Base-by-base conservation (phyloP, 2,329 filamentous ascomycete genomes). In the Nannizzia gypsea region DNA sequence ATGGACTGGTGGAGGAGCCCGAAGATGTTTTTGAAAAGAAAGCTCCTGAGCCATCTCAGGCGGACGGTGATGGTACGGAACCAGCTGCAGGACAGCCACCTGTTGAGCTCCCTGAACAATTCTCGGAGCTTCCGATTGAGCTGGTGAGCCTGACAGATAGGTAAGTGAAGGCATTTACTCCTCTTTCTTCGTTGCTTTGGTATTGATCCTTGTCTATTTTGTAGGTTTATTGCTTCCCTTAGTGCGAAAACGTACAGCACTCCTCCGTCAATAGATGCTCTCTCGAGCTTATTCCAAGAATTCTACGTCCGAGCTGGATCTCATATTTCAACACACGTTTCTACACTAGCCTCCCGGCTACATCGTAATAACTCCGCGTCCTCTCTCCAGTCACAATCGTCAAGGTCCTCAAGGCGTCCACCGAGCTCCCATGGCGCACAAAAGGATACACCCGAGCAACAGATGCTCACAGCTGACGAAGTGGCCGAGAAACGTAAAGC, bases 61-160 rank as follows among this genome's bases (percentile, higher is more conserved):
- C n/a, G 11, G 38, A 46, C 13, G 38, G 20, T 3, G 56, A 58
- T n/a, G 11, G 20, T 3, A 5, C 17, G 13, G 69, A 70, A 38
- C 56, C 42, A 24, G 56, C 24, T 50, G 34, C 31, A 24, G 50
- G 50, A 38, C 57, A 52, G n/a, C 24, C 28, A 9, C 46, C 42
- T 42, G 26, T 46, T 5, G 57, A 61, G 55, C 62, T 58, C 4
- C 11, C 77, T 87, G 2, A 82, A 89, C 63, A 86, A 89, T 60
- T 86, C 64, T 89, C 95, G 67, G 88, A 96, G 68, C 83, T 99
- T 46, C 93, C 93, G 13, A 93, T 96, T 68, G 93, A 99, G 79
- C 83, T 99, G 61, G 82, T 93, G 61, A 93, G 89, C 72, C 77
- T 96, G 70, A 90, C 88, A 20, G 92, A 97, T 73, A 89, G 88